Evolutionary conservation across 1,139 yeast genomes (phyloP).

Genomic region (Yamadazyma friedrichii): DNA sequence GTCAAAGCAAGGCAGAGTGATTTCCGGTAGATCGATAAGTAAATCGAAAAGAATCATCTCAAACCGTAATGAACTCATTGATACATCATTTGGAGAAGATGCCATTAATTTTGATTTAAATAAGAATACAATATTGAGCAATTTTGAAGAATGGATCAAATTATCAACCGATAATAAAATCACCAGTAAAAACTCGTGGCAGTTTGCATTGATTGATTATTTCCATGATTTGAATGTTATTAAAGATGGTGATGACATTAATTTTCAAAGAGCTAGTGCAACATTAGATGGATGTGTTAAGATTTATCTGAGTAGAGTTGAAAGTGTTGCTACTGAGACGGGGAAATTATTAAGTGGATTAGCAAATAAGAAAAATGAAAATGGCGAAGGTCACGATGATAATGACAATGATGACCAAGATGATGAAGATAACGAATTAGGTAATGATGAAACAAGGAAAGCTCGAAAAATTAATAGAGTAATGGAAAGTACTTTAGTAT

Average conservation of each 20-base stretch:
- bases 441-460: constrained; percentile 21
- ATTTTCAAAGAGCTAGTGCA: constrained; percentile 42
- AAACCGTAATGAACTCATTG: constrained; percentile 22
- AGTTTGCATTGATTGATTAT: constrained; percentile 84
- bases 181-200: constrained; percentile 63
- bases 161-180: constrained; percentile 86
- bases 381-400: constrained; percentile 15
- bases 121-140: constrained; percentile 47
- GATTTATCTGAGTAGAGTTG: constrained; percentile 61
- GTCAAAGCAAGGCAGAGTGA: constrained; percentile 27
- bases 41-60: constrained; percentile 20
- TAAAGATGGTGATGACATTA: constrained; percentile 43
- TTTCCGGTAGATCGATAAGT: constrained; percentile 22
- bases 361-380: constrained; percentile 28
- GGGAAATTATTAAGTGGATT: constrained; percentile 81
- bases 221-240: constrained; percentile 54
- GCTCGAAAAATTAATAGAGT: constrained; percentile 37
- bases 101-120: constrained; percentile 47
- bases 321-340: constrained; percentile 88
- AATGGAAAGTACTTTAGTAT: constrained; percentile 45
- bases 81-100: constrained; percentile 35
- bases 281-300: constrained; percentile 42
- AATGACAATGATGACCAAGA: constrained; percentile 19
- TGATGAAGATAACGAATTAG: constrained; percentile 9
- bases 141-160: constrained; percentile 89